Percentiles rank a stretch among this genome's conserved stretches.
Conservation (phyloP, 2,329 filamentous ascomycete species). For the Aureobasidium sp. region DNA sequence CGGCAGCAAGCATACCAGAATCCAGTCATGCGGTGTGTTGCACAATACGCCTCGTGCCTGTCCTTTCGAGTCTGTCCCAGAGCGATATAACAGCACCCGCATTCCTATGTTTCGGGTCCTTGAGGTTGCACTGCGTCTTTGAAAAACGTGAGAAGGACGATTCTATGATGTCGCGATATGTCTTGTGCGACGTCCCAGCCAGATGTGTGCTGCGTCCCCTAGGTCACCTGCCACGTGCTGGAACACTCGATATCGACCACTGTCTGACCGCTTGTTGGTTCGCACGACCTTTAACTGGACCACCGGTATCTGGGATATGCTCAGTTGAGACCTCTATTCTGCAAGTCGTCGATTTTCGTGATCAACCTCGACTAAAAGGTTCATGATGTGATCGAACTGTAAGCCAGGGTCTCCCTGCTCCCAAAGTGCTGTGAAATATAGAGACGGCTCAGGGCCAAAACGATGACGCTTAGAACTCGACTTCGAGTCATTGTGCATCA, state of each 20-base stretch:
- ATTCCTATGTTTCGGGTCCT: slow-evolving; percentile 10
- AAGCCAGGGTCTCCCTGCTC: neutral
- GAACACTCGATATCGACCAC: neutral
- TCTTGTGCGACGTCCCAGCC: neutral
- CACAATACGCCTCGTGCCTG: slow-evolving; percentile 11
- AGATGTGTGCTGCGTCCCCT: neutral
- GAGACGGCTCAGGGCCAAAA: neutral
- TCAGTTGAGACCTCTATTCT: neutral
- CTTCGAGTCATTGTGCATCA: neutral
- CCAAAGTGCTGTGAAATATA: neutral
- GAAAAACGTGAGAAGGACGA: neutral
- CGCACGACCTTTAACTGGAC: neutral
- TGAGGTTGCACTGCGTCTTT: neutral
- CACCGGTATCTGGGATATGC: neutral
- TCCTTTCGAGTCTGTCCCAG: neutral
- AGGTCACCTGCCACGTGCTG: slow-evolving; percentile 1
- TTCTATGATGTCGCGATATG: slow-evolving; percentile 6
- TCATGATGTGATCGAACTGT: neutral
- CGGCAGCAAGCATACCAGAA: neutral
- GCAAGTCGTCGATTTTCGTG: neutral
- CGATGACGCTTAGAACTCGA: slow-evolving; percentile 10
- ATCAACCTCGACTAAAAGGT: neutral
- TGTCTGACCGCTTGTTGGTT: neutral
- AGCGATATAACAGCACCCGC: neutral
- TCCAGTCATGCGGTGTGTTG: neutral